Conservation (phyloP, 2,329 filamentous ascomycete species). For the Cercospora citrullina region DNA sequence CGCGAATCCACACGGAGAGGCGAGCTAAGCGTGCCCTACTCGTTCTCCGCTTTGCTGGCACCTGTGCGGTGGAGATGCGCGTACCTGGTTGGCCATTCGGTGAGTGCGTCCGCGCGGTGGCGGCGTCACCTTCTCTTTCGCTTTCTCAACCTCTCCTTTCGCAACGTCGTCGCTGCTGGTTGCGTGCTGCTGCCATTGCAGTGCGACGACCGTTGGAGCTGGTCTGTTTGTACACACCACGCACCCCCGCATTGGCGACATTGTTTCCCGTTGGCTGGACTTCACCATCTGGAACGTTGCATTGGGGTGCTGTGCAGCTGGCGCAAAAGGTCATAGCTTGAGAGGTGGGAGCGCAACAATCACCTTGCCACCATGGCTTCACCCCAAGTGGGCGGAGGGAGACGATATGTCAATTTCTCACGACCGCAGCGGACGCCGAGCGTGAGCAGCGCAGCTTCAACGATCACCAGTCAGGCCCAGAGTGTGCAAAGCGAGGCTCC, state of each 20-base stretch:
- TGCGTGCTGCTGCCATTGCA: not conserved
- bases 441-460: slow-evolving; percentile 14
- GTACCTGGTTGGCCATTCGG: not conserved
- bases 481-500: slow-evolving; percentile 7
- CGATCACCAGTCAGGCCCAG: slow-evolving; percentile 1
- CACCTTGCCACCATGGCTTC: not conserved
- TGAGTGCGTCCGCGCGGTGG: not conserved
- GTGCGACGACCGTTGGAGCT: not conserved
- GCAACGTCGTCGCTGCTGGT: not conserved
- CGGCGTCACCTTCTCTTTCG: not conserved
- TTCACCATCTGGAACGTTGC: not conserved
- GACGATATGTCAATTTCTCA: slow-evolving; percentile 27
- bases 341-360: not conserved
- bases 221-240: not conserved
- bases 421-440: slow-evolving; percentile 22
- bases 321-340: not conserved
- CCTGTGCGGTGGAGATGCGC: not conserved
- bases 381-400: not conserved
- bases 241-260: not conserved
- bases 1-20: not conserved
- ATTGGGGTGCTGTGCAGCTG: not conserved
- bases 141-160: not conserved
- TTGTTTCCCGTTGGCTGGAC: not conserved
- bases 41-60: not conserved
- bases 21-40: not conserved